A percentile compares a stretch with the other conserved stretches of the same genome.
Evolutionary conservation across 495 filamentous ascomycete species (phyloP).

Genomic region (Trichoderma reesei): DNA sequence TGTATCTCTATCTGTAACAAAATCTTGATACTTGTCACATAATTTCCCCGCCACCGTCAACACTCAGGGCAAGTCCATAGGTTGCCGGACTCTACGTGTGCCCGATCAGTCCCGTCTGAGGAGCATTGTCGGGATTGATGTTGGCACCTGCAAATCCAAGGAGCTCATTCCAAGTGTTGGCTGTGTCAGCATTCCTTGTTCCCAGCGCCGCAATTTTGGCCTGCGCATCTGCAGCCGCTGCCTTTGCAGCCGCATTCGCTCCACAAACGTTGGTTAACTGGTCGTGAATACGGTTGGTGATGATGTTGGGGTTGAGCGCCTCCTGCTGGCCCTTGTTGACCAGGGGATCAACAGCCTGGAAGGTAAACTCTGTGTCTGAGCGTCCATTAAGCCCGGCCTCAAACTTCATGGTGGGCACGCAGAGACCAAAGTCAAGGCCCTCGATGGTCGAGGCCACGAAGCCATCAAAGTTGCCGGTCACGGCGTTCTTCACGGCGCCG

Average conservation of each 20-base stretch:
- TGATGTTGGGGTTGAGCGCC: conserved; percentile 52
- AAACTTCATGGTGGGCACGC: conserved; percentile 46
- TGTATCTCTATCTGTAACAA: too few relatives aligned
- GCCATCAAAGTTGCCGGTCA: conserved; percentile 14
- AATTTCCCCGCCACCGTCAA: too few relatives aligned
- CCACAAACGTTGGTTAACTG: conserved; percentile 48
- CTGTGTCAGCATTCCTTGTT: conserved; percentile 31
- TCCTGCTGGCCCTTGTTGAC: conserved; percentile 41
- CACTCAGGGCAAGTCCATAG: neutral
- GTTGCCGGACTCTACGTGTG: neutral
- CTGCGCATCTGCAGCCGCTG: conserved; percentile 35
- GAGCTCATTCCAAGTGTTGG: conserved; percentile 32
- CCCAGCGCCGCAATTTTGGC: conserved; percentile 28
- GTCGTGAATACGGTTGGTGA: conserved; percentile 56
- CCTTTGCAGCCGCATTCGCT: conserved; percentile 44
- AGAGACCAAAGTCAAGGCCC: conserved; percentile 40
- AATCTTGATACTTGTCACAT: too few relatives aligned
- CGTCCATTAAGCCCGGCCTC: conserved; percentile 38
- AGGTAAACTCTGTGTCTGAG: conserved; percentile 39
- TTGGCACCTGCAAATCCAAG: conserved; percentile 26
- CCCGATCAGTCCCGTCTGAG: neutral
- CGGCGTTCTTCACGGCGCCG: conserved; percentile 23
- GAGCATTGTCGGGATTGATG: conserved; percentile 4
- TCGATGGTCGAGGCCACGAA: conserved; percentile 21
- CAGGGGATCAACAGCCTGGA: conserved; percentile 40